Base-by-base conservation (phyloP, 768 basidiomycete species). In the Crepidotus variabilis region DNA sequence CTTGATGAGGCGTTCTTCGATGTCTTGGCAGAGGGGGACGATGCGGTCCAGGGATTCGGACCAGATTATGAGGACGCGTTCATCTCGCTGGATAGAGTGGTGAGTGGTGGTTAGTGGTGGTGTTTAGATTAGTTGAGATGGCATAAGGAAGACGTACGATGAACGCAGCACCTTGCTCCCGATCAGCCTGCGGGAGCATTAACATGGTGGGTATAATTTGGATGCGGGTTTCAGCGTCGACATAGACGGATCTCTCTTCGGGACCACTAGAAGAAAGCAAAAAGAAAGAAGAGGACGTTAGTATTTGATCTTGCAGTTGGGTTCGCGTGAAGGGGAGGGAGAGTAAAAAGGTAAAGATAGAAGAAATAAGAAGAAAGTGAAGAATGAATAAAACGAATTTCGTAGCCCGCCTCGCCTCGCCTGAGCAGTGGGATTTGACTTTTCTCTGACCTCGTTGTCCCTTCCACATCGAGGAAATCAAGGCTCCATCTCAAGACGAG, bases 151-250 rank as follows among this genome's bases (percentile, higher is more conserved):
- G n/a, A 78, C 86, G 59, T 56, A 87, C 87, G 64, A 92, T 84
- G 67, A 94, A 94, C 0, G 92, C 92, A 72, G 89, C 92, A 50
- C 85, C 88, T 61, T 94, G 92, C 57, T 93, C 90, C 72, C 88
- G 88, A 62, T 93, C 88, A 0, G 90, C 91, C 52, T 84, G 80
- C 5, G 89, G 87, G 36, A 94, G 84, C 65, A 82, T 76, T 56
- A 84, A 72, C 76, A 94, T 86, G 21, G 88, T 86, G 63, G 92
- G 89, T 49, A 94, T 67, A 58, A 94, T 81, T 68, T 93, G 92
- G 52, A 94, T 93, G 57, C 90, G 87, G 5, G 90, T 93, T 66
- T 94, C 85, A 52, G 80, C 72, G 70, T 94, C 91, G 64, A 94
- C 84, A 59, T 84, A 84, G 63, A 90, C 81, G 49, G 76, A 78